These are phyloP conservation scores for Ceratobasidium sp. DNA, from an alignment of 1,284 basidiomycete species.

Conservation along the genomic window DNA sequence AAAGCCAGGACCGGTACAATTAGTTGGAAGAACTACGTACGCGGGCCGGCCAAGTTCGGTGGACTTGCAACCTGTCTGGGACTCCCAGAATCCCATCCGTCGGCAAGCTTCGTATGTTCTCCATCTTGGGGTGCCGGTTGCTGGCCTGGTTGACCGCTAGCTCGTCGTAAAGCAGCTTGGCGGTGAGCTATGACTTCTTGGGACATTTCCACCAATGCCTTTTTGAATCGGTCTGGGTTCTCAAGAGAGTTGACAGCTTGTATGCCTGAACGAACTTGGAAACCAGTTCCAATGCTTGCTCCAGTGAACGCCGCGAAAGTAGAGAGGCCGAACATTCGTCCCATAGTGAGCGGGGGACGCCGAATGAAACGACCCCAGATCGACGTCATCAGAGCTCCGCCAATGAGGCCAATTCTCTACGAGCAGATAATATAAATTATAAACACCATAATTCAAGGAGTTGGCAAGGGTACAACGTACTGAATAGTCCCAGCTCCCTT, in stretches of 20 bases:
- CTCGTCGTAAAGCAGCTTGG: conserved; percentile 55
- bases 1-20: background rate
- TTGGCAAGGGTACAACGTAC: conserved; percentile 64
- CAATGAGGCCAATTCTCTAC: conserved; percentile 55
- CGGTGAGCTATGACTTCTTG: conserved; percentile 48
- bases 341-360: conserved; percentile 51
- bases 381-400: conserved; percentile 52
- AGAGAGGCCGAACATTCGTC: conserved; percentile 49
- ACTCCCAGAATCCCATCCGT: conserved; percentile 52
- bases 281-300: conserved; percentile 55
- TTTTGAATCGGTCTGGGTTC: conserved; percentile 61
- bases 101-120: conserved; percentile 50
- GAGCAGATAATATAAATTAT: conserved; percentile 52
- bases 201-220: conserved; percentile 60
- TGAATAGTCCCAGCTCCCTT: conserved; percentile 38
- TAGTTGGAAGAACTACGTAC: background rate
- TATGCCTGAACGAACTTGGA: conserved; percentile 61
- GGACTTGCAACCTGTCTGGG: background rate
- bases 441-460: conserved; percentile 61
- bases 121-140: conserved; percentile 50
- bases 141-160: conserved; percentile 51
- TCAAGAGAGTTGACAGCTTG: conserved; percentile 66
- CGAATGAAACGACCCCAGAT: conserved; percentile 56
- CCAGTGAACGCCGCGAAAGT: conserved; percentile 45
- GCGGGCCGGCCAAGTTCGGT: background rate